phyloP scores from a whole-genome alignment of 306 rosid species.

The Begonia masoniana region DNA sequence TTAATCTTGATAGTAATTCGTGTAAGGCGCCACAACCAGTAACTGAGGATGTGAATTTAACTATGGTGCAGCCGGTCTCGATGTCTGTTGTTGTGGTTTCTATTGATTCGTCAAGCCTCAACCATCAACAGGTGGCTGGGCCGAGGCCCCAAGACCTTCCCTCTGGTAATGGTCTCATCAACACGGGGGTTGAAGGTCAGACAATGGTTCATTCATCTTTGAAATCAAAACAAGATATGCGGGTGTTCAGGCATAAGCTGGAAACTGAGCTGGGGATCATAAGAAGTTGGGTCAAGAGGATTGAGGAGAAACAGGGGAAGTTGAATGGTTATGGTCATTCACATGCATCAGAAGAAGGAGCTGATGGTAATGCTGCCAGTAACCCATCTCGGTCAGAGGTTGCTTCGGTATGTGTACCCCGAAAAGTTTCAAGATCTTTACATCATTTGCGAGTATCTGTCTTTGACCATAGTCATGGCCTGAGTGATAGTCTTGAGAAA shows the following conservation, averaged over 20 bases:
- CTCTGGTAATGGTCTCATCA: slow-evolving; percentile 24
- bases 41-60: slow-evolving; percentile 28
- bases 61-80: slow-evolving; percentile 16
- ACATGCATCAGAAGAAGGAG: slow-evolving; percentile 19
- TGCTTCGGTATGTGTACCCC: slow-evolving; percentile 46
- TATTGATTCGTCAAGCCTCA: slow-evolving; percentile 27
- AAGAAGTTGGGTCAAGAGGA: slow-evolving; percentile 58
- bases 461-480: slow-evolving; percentile 53
- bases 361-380: slow-evolving; percentile 27
- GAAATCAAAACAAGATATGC: slow-evolving; percentile 46
- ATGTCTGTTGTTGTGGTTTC: slow-evolving; percentile 28
- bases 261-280: slow-evolving; percentile 50
- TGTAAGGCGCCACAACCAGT: slow-evolving; percentile 3
- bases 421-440: slow-evolving; percentile 36
- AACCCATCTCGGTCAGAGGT: slow-evolving; percentile 60
- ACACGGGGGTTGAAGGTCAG: slow-evolving; percentile 15
- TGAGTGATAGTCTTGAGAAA: slow-evolving; percentile 58
- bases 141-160: slow-evolving; percentile 22
- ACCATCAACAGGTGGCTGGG: slow-evolving; percentile 14
- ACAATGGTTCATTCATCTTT: slow-evolving; percentile 28
- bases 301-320: slow-evolving; percentile 68
- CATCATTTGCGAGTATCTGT: slow-evolving; percentile 54
- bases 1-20: slow-evolving; percentile 9
- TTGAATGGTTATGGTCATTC: slow-evolving; percentile 22
- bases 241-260: slow-evolving; percentile 51